A percentile compares a stretch with the other conserved stretches of the same genome.
Conservation (phyloP, 192 early-diverging fungal species). For the Jimgerdemannia flammicorona region DNA sequence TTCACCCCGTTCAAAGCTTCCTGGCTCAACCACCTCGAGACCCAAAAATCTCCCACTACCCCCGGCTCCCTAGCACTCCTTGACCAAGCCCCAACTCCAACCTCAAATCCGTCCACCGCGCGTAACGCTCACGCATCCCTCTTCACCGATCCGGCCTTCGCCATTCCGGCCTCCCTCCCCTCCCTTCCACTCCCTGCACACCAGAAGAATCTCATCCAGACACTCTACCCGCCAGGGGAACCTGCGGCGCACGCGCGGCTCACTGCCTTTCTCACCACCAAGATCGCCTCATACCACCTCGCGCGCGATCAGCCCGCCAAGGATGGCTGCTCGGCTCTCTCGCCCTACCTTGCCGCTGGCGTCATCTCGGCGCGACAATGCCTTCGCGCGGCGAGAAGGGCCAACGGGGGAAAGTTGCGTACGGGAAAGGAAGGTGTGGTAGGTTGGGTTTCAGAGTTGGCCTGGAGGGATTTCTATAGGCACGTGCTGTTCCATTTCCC, state of each 20-base stretch:
- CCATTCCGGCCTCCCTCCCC: background rate
- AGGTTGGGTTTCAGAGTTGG: conserved; percentile 58
- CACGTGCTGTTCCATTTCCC: conserved; percentile 55
- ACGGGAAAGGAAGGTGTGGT: conserved; percentile 46
- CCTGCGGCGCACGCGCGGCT: conserved; percentile 40
- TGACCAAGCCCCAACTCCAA: background rate
- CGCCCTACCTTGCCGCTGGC: conserved; percentile 50
- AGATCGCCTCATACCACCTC: conserved; percentile 36
- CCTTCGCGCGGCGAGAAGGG: conserved; percentile 37
- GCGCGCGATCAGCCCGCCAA: conserved; percentile 36
- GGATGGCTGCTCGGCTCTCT: conserved; percentile 30
- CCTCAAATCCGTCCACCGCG: background rate
- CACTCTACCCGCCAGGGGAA: conserved; percentile 52
- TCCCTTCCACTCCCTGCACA: conserved; percentile 8
- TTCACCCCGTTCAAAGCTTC: conserved; percentile 46
- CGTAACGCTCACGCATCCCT: background rate
- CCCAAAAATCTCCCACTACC: conserved; percentile 18
- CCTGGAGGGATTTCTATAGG: conserved; percentile 66
- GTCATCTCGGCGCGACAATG: conserved; percentile 48
- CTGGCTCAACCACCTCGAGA: conserved; percentile 36
- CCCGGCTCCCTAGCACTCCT: background rate
- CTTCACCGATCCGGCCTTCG: background rate
- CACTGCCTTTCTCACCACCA: conserved; percentile 24
- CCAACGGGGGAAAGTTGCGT: conserved; percentile 45
- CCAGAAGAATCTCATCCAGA: conserved; percentile 7